Evolutionary conservation across 441 rosid genomes (phyloP).

Genomic region (Hura crepitans): DNA sequence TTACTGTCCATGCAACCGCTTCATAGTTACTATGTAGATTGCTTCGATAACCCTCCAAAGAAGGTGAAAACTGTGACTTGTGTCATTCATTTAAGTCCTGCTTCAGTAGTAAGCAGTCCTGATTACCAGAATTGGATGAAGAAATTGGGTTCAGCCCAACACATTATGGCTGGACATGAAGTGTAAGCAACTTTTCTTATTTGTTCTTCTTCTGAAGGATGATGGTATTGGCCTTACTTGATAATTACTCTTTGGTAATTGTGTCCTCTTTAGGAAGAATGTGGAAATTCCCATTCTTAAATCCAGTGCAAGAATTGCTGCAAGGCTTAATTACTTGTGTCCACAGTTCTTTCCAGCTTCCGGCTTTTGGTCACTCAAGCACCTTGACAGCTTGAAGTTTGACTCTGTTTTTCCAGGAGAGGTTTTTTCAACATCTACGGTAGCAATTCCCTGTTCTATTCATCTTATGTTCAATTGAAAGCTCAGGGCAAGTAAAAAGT

Average conservation of each 20-base stretch:
- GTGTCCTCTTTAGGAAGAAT: constrained; percentile 54
- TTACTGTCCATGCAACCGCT: constrained; percentile 48
- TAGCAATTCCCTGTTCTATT: constrained; percentile 10
- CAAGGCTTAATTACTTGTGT: constrained; percentile 80
- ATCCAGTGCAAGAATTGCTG: constrained; percentile 80
- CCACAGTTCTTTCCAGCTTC: constrained; percentile 95
- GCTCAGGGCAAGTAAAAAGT: constrained; percentile 15
- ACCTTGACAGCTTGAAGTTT: constrained; percentile 25
- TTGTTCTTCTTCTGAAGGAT: constrained; percentile 15
- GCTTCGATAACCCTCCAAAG: constrained; percentile 23
- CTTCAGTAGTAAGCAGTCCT: constrained; percentile 49
- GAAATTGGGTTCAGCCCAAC: constrained; percentile 63
- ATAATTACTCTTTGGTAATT: constrained; percentile 16
- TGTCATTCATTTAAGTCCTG: constrained; percentile 79
- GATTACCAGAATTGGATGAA: constrained; percentile 73
- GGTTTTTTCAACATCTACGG: constrained; percentile 42
- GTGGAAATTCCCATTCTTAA: constrained; percentile 71
- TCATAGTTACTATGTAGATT: constrained; percentile 44
- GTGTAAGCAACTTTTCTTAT: constrained; percentile 40
- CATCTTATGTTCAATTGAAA: constrained; percentile 6
- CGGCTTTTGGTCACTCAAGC: constrained; percentile 60
- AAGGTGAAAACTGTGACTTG: constrained; percentile 55
- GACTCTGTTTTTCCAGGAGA: constrained; percentile 31
- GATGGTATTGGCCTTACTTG: constrained; percentile 12
- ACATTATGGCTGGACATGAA: constrained; percentile 86